Evolutionary conservation across 176 grass and related monocot genomes (phyloP), one percentile per base, ranked within the genome.

Genomic region (Miscanthus lutarioriparius): DNA sequence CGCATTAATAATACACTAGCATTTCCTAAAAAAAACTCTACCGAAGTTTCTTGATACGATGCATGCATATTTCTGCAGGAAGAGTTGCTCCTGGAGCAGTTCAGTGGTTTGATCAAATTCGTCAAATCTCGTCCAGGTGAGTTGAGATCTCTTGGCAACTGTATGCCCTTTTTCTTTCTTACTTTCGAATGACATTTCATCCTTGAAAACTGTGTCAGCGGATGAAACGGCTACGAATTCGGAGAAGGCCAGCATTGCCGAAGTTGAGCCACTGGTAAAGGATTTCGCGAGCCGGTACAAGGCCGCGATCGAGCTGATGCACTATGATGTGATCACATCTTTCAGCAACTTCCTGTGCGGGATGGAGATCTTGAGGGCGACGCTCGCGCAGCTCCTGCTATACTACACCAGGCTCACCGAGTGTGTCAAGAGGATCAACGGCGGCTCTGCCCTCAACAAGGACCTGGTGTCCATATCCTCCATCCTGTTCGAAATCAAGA

Each of bases 321-420:
- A 98, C 84, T 96, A 95, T 77, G 96, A 98, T 28, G 91, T 98
- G 28, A 96, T 98, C 56, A 98, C 96, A 72, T 98, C 96, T 70
- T 98, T 98, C 74, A 98, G 96, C 85, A 98, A 94, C 64, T 98
- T 98, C 62, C 70, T 98, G 1, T 95, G 96, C 19, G 96, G 96
- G 43, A 98, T 98, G 96, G 96, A 96, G 89, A 98, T 98, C 64
- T 80, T 98, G 77, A 98, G 95, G 74, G 91, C 91, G 4, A 89
- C 96, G 0, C 84, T 96, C 26, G 95, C 96, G n/a, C n/a, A n/a
- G n/a, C n/a, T n/a, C n/a, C n/a, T n/a, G n/a, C n/a, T n/a, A n/a
- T n/a, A n/a, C n/a, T n/a, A n/a, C n/a, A n/a, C n/a, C n/a, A 88
- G 96, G 88, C 86, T 98, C 15, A 81, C 93, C 9, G 93, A 99